Conservation (phyloP, 768 basidiomycete genomes). For the Mycena metata region DNA sequence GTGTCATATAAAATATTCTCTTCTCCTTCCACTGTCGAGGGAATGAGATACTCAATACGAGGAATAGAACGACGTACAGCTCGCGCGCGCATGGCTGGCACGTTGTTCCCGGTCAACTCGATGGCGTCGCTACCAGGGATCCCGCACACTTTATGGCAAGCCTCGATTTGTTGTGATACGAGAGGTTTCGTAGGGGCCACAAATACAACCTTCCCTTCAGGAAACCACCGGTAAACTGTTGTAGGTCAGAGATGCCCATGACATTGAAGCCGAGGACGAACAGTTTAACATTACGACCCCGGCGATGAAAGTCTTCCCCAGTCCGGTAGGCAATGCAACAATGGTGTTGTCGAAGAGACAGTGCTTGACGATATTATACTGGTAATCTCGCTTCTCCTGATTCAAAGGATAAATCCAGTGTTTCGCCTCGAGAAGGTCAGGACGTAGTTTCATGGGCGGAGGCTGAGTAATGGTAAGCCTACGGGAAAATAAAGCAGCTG, state of each 20-base stretch:
- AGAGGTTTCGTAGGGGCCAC: conserved; percentile 97
- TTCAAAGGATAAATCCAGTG: conserved; percentile 96
- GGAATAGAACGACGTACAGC: conserved; percentile 60
- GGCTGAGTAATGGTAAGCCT: conserved; percentile 62
- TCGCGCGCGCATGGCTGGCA: conserved; percentile 64
- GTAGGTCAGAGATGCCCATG: conserved; percentile 16
- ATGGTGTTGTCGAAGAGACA: conserved; percentile 94
- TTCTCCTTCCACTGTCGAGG: conserved; percentile 81
- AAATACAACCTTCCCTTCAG: conserved; percentile 92
- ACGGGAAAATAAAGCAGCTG: neutral
- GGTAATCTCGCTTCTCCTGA: conserved; percentile 89
- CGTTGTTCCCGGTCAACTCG: conserved; percentile 87
- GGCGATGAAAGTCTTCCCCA: conserved; percentile 98
- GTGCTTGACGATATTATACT: conserved; percentile 90
- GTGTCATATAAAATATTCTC: conserved; percentile 95
- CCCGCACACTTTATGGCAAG: conserved; percentile 93
- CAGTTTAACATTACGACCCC: conserved; percentile 97
- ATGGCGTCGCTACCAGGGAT: conserved; percentile 89
- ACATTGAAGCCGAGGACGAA: conserved; percentile 46
- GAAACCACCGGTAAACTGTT: conserved; percentile 92
- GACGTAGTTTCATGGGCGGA: conserved; percentile 80
- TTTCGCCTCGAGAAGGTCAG: conserved; percentile 83
- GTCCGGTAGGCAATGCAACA: conserved; percentile 93
- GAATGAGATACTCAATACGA: conserved; percentile 19
- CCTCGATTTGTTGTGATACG: conserved; percentile 94